phyloP scores from a whole-genome alignment of 805 yeast genomes.

The Candida verbasci region DNA sequence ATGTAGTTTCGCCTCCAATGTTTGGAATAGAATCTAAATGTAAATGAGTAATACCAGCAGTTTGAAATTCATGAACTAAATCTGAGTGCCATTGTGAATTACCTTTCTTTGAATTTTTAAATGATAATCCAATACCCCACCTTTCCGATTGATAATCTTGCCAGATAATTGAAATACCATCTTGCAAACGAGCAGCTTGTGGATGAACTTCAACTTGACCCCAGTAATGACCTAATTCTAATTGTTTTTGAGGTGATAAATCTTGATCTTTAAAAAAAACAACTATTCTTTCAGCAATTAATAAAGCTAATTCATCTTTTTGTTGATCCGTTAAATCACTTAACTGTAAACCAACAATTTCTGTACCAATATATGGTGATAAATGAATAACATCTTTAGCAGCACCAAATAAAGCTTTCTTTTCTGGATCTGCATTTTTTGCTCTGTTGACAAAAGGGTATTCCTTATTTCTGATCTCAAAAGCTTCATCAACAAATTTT shows the following conservation, averaged over 20 bases:
- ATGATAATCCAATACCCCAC: constrained; percentile 23
- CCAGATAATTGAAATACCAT: constrained; percentile 41
- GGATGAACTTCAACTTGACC: constrained; percentile 29
- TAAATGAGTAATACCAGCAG: constrained; percentile 36
- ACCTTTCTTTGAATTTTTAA: constrained; percentile 22
- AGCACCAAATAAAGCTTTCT: constrained; percentile 24
- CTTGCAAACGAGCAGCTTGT: constrained; percentile 19
- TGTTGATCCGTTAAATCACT: constrained; percentile 22
- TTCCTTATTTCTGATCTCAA: constrained; percentile 17
- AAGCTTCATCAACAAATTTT: constrained; percentile 26
- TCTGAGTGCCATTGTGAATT: constrained; percentile 34
- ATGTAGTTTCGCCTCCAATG: constrained; percentile 55
- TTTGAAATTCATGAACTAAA: constrained; percentile 32
- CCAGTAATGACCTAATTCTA: constrained; percentile 23
- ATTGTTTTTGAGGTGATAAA: constrained; percentile 27
- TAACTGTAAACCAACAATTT: constrained; percentile 27
- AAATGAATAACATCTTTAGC: constrained; percentile 25
- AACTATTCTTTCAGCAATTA: constrained; percentile 26
- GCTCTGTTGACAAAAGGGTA: constrained; percentile 24
- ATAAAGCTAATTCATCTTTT: constrained; percentile 25
- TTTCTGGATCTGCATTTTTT: constrained; percentile 28
- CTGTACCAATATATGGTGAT: constrained; percentile 25
- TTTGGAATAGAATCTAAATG: constrained; percentile 38
- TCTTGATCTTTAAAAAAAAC: constrained; percentile 30
- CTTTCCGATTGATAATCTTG: constrained; percentile 25